Conservation (phyloP, 1,284 basidiomycete species). For the Ceratobasidium sp. region DNA sequence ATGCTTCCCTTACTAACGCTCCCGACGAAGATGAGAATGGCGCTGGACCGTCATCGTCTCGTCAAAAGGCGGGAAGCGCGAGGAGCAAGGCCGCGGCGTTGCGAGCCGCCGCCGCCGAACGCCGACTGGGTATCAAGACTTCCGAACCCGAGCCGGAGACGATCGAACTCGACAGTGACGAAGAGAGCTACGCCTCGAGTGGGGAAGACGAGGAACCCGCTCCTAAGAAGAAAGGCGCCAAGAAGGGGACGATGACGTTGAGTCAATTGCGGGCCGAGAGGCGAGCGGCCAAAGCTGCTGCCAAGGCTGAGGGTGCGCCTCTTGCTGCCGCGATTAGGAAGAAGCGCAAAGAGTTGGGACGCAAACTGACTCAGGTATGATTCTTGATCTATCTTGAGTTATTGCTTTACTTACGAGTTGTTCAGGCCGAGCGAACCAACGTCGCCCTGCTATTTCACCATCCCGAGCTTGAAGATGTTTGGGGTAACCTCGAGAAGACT, state of each 20-base stretch:
- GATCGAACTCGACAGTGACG: conserved; percentile 28
- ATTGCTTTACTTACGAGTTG: neutral
- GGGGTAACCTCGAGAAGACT: conserved; percentile 81
- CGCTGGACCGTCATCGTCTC: conserved; percentile 51
- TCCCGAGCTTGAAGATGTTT: conserved; percentile 81
- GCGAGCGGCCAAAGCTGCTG: conserved; percentile 48
- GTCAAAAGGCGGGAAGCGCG: conserved; percentile 54
- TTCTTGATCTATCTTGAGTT: conserved; percentile 38
- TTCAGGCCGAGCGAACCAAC: conserved; percentile 76
- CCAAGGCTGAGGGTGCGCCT: conserved; percentile 19
- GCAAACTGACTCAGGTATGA: conserved; percentile 70
- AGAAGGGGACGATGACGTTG: conserved; percentile 36
- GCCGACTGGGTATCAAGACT: conserved; percentile 45
- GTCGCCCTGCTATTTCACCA: conserved; percentile 70
- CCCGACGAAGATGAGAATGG: conserved; percentile 47
- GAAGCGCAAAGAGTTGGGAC: conserved; percentile 60
- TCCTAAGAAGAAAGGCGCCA: conserved; percentile 37
- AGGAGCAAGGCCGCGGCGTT: conserved; percentile 63
- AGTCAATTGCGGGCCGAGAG: conserved; percentile 45
- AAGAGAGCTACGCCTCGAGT: conserved; percentile 13
- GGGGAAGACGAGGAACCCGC: conserved; percentile 44
- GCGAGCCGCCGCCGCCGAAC: conserved; percentile 50
- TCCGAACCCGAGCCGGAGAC: conserved; percentile 36
- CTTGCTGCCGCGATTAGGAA: conserved; percentile 43
- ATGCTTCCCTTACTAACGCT: conserved; percentile 58